These are phyloP conservation scores for Xylaria cubensis DNA, from an alignment of 495 filamentous ascomycete genomes.

Conservation along the genomic window DNA sequence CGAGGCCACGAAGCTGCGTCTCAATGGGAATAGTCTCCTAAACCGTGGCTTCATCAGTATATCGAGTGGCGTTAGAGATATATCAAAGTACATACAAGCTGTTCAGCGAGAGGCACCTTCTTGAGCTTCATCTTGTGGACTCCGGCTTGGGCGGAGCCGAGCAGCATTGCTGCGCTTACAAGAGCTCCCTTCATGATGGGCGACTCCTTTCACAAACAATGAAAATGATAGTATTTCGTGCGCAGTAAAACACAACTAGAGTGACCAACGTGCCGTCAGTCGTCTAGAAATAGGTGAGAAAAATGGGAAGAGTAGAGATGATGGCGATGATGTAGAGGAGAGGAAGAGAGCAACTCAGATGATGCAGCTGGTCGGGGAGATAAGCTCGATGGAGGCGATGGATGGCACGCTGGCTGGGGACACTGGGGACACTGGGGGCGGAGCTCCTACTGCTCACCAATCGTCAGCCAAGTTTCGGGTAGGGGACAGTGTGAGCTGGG, in stretches of 20 bases:
- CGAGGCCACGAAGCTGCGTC: constrained; percentile 78
- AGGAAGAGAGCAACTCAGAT: not conserved
- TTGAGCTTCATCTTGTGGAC: constrained; percentile 95
- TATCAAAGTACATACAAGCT: constrained; percentile 70
- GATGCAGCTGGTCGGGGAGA: constrained; percentile 24
- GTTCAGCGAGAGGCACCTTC: constrained; percentile 91
- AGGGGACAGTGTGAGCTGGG: constrained; percentile 1
- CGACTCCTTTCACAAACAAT: constrained; percentile 29
- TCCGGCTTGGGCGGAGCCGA: constrained; percentile 81
- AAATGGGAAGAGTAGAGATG: not conserved
- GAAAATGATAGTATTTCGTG: not conserved
- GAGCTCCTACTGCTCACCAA: constrained; percentile 22
- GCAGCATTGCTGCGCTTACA: constrained; percentile 76
- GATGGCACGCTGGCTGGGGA: constrained; percentile 10
- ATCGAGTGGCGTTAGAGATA: not conserved
- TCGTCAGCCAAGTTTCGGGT: not conserved
- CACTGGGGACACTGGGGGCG: constrained; percentile 14
- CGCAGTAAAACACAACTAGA: not conserved
- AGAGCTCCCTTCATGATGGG: constrained; percentile 81
- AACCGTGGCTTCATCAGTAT: constrained; percentile 30
- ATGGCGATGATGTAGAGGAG: constrained; percentile 21
- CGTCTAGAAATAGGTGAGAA: not conserved
- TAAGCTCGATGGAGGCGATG: constrained; percentile 10
- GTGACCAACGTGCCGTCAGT: not conserved
- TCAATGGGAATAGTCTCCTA: constrained; percentile 80